Evolutionary conservation across 2,329 filamentous ascomycete genomes (phyloP).

Genomic region (Ceratocystis colombiana): DNA sequence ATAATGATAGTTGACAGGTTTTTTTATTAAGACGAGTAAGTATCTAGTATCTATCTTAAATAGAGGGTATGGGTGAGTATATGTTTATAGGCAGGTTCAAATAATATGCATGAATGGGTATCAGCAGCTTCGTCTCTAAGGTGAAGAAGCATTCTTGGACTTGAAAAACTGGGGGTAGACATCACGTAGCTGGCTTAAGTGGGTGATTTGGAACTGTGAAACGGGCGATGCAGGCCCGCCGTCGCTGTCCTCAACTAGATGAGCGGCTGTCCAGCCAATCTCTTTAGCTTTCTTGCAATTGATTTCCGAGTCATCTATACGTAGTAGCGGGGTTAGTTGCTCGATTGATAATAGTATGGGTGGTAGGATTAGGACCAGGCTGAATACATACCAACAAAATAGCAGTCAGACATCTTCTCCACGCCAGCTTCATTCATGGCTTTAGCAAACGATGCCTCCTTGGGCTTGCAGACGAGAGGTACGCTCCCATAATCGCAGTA

Average conservation of each 20-base stretch:
- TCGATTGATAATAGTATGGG: not conserved
- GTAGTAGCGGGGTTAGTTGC: conserved; percentile 1
- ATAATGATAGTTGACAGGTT: not conserved
- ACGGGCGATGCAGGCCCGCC: conserved; percentile 52
- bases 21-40: not conserved
- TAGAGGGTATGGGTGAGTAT: not conserved
- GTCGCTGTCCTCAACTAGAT: conserved; percentile 71
- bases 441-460: conserved; percentile 71
- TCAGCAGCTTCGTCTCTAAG: not conserved
- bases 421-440: conserved; percentile 78
- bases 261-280: conserved; percentile 76
- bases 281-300: conserved; percentile 71
- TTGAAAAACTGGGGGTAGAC: conserved; percentile 85
- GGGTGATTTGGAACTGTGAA: conserved; percentile 63
- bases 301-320: conserved; percentile 67
- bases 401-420: conserved; percentile 60
- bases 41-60: not conserved
- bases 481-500: conserved; percentile 76
- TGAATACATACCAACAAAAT: conserved; percentile 73
- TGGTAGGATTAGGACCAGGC: not conserved
- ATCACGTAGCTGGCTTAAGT: conserved; percentile 62
- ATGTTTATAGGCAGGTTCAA: not conserved
- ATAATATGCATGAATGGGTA: conserved; percentile 7
- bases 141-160: conserved; percentile 28
- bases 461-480: conserved; percentile 78